Base-by-base conservation (phyloP, 768 basidiomycete genomes). In the Gloeostereum incarnatum region DNA sequence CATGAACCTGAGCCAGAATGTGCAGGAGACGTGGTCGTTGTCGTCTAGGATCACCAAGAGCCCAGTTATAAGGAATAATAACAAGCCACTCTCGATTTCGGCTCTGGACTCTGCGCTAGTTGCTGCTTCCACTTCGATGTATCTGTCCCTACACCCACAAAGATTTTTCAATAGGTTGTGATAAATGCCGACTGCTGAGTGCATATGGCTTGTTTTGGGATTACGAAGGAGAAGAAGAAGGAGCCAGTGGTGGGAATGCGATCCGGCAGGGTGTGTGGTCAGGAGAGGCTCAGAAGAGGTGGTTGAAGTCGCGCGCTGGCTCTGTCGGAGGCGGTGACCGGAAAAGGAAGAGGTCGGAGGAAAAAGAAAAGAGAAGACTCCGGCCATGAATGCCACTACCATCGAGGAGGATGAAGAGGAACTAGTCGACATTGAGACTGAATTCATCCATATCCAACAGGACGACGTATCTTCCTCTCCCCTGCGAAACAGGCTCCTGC, bases 101-200 rank as follows among this genome's bases (percentile, higher is more conserved):
- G n/a, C n/a, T n/a, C n/a, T n/a, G n/a, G n/a, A n/a, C n/a, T n/a
- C n/a, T n/a, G n/a, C n/a, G n/a, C n/a, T n/a, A n/a, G n/a, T n/a
- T n/a, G n/a, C n/a, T n/a, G n/a, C n/a, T n/a, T n/a, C n/a, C n/a
- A n/a, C n/a, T n/a, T n/a, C n/a, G 66, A 32, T 92, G 89, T 54
- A 82, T 88, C 42, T 92, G 88, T 56, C 77, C 75, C 5, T 72
- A 73, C 43, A 60, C 67, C 32, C 68, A 76, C 51, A 89, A 89
- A 58, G 87, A 89, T 54, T 86, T 82, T 55, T 81, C 78, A 7
- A 85, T 92, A 45, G 84, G 81, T 7, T 93, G 90, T 60, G 90
- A 92, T 55, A 54, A 63, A 35, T 93, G 90, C 53, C n/a, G 71
- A 69, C 16, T 71, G 81, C 26, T 92, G 90, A 88, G 82, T 81